Conservation (phyloP, 805 yeast genomes). For the Saturnispora dispora region DNA sequence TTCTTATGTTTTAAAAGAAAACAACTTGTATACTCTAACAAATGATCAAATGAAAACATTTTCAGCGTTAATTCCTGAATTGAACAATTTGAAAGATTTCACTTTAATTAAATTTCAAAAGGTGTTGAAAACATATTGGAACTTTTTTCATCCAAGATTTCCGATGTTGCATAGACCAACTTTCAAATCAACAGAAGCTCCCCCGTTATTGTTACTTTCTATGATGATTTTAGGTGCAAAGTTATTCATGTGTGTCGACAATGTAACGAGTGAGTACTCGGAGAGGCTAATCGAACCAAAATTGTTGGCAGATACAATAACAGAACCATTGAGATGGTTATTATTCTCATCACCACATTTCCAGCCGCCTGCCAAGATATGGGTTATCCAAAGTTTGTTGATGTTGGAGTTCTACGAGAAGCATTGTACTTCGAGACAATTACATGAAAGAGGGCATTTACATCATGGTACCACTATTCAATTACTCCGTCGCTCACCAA, state of each 20-base stretch:
- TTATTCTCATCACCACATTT: conserved; percentile 65
- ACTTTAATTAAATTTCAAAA: conserved; percentile 22
- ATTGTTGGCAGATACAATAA: conserved; percentile 37
- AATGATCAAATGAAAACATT: conserved; percentile 19
- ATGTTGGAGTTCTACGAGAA: conserved; percentile 76
- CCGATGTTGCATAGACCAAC: conserved; percentile 53
- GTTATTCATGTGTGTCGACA: conserved; percentile 25
- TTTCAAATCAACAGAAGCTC: conserved; percentile 39
- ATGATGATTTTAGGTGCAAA: conserved; percentile 51
- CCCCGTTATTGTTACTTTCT: conserved; percentile 41
- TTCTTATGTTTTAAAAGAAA: conserved; percentile 4
- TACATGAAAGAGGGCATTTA: conserved; percentile 76
- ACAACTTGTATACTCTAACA: conserved; percentile 11
- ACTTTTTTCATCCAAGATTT: conserved; percentile 48
- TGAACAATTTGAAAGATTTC: conserved; percentile 24
- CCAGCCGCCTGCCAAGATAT: conserved; percentile 65
- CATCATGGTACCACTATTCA: conserved; percentile 87
- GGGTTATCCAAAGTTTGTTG: conserved; percentile 68
- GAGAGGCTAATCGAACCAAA: conserved; percentile 22
- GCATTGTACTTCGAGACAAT: conserved; percentile 51
- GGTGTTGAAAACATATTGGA: conserved; percentile 40
- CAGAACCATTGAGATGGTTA: conserved; percentile 55
- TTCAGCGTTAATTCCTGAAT: conserved; percentile 19
- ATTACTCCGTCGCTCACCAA: conserved; percentile 63
- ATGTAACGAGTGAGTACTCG: conserved; percentile 15